Percentiles rank a stretch among this genome's conserved stretches.
Evolutionary conservation across 164 flowering plant species (phyloP).

Genomic region (Cinnamomum chago): DNA sequence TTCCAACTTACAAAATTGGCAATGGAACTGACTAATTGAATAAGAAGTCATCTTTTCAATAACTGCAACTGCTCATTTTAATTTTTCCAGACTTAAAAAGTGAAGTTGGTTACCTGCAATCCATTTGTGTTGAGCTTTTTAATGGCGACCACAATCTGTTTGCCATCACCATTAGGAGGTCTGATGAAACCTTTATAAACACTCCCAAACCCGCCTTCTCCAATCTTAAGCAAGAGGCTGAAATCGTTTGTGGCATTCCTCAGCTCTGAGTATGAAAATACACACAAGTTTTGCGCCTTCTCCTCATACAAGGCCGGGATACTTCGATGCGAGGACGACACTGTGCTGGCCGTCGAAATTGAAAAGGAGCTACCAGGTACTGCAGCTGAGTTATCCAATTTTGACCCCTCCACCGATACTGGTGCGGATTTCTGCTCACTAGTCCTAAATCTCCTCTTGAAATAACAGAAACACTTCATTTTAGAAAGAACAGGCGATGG

Average conservation of each 20-base stretch:
- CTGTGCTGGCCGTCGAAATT: slow-evolving; percentile 25
- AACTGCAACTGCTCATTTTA: neutral
- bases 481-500: neutral
- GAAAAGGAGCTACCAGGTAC: slow-evolving; percentile 32
- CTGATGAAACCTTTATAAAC: slow-evolving; percentile 59
- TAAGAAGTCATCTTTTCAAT: neutral
- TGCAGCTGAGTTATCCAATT: slow-evolving; percentile 21
- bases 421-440: slow-evolving; percentile 14
- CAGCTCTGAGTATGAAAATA: slow-evolving; percentile 52
- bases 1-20: neutral
- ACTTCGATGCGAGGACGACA: slow-evolving; percentile 14
- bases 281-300: slow-evolving; percentile 57
- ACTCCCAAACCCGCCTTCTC: slow-evolving; percentile 81
- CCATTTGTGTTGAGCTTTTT: slow-evolving; percentile 65
- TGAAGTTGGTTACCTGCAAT: slow-evolving; percentile 44
- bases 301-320: slow-evolving; percentile 54
- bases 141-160: slow-evolving; percentile 50
- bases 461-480: slow-evolving; percentile 56
- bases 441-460: slow-evolving; percentile 23
- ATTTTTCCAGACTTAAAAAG: neutral
- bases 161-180: slow-evolving; percentile 44
- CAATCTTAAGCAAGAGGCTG: slow-evolving; percentile 53
- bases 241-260: slow-evolving; percentile 53
- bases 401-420: slow-evolving; percentile 22
- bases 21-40: neutral